Percentiles rank a stretch among this genome's conserved stretches.
Conservation (phyloP, 164 flowering plant species). For the Magnolia officinalis region DNA sequence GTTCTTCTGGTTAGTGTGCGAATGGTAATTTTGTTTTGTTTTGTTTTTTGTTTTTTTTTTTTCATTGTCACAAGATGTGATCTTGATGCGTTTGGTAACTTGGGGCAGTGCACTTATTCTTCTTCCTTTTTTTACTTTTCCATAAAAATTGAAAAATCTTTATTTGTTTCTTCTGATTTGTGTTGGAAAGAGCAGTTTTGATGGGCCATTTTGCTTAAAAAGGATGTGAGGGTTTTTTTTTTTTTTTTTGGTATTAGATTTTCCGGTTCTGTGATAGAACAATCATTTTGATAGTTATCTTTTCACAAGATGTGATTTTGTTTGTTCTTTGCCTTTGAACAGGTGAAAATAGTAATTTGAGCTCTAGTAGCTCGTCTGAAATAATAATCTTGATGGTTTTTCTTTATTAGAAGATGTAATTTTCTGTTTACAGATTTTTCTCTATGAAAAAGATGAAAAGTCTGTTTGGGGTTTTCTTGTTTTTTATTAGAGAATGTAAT, state of each 20-base stretch:
- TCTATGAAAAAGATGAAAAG: background rate
- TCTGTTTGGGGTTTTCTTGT: background rate
- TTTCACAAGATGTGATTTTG: conserved; percentile 1
- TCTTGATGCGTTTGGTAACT: background rate
- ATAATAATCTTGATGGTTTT: background rate
- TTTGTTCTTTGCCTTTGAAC: background rate
- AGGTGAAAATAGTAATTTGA: background rate
- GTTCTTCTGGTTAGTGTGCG: too few relatives aligned
- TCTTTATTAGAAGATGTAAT: background rate
- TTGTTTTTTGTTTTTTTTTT: too few relatives aligned
- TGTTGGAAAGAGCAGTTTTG: background rate
- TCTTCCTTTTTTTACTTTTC: background rate
- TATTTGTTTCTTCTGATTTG: background rate
- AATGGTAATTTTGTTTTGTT: too few relatives aligned
- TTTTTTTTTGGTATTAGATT: background rate
- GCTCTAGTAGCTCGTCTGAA: background rate
- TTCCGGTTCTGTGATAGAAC: background rate
- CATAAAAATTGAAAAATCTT: background rate
- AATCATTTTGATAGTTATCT: background rate
- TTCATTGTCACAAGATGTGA: background rate
- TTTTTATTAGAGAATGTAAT: too few relatives aligned
- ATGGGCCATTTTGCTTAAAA: background rate
- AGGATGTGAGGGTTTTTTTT: background rate
- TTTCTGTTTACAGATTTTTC: too few relatives aligned
- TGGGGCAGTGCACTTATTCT: background rate